Evolutionary conservation across 345 rosid genomes (phyloP).

Genomic region (Xanthoceras sorbifolium): DNA sequence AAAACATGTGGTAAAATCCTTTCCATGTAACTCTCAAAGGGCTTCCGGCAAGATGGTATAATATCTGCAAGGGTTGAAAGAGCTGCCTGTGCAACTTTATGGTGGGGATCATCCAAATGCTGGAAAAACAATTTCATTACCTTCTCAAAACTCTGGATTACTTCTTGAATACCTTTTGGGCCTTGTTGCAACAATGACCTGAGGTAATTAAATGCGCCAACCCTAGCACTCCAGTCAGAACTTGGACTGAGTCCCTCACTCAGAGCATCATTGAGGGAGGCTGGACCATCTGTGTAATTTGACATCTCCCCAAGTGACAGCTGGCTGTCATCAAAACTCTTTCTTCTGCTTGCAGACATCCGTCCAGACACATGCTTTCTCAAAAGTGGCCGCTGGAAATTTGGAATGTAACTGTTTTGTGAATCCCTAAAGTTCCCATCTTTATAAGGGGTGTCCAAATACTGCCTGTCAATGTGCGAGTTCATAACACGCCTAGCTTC

Average conservation of each 20-base stretch:
- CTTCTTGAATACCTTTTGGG: conserved; percentile 91
- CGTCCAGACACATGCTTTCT: conserved; percentile 82
- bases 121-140: conserved; percentile 98
- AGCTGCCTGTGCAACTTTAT: conserved; percentile 99
- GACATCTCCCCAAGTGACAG: conserved; percentile 78
- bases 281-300: conserved; percentile 76
- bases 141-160: conserved; percentile 89
- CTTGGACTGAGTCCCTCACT: conserved; percentile 85
- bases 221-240: conserved; percentile 98
- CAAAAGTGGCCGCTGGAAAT: conserved; percentile 94
- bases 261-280: conserved; percentile 83
- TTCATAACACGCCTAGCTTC: conserved; percentile 66
- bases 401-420: conserved; percentile 75
- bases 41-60: conserved; percentile 93
- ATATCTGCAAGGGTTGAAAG: conserved; percentile 92
- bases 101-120: conserved; percentile 99
- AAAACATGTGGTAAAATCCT: conserved; percentile 96
- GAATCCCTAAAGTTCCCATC: conserved; percentile 71
- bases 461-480: conserved; percentile 69
- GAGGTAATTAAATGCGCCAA: conserved; percentile 89
- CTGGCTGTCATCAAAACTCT: conserved; percentile 94
- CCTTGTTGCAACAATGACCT: conserved; percentile 90
- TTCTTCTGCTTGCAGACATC: conserved; percentile 83
- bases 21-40: conserved; percentile 97
- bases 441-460: conserved; percentile 58